Base-by-base conservation (phyloP, 306 rosid genomes). In the Bauhinia variegata region DNA sequence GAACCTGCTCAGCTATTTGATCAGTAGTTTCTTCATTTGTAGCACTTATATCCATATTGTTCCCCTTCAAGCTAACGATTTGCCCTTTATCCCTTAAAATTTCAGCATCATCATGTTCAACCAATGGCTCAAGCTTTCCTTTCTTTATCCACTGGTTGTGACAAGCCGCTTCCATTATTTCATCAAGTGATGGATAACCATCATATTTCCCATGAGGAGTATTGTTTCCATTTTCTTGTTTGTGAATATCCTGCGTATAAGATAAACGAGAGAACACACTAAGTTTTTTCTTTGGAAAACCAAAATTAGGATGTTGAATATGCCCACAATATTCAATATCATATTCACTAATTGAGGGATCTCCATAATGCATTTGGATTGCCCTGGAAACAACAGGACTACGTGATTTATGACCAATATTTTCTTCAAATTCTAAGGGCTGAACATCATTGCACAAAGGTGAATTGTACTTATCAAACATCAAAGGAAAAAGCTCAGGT, bases 261-360 rank as follows among this genome's bases (percentile, higher is more conserved):
- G 82, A 67, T 73, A 83, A 65, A 30, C 87, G 84, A 76, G 82
- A 79, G 65, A 83, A 83, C 36, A 83, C 87, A 31, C 80, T 79
- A 41, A 32, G 37, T 60, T 77, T 83, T 17, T 66, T 50, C 68
- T 64, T 65, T 9, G 67, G 17, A 69, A 60, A 54, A 50, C 70
- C 67, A 69, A 34, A 65, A 23, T 50, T 47, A 49, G 53, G 11
- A 42, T 46, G 59, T 59, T 59, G 81, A 60, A 50, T 70, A 51
- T 46, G 55, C 65, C 46, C 47, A 70, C 65, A 38, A 60, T 19
- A 68, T 73, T 80, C 73, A 48, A 17, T 49, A 54, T 76, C 83
- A 67, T 36, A 57, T 66, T n/a, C 75, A 63, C 34, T 65, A 56
- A 59, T 61, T 63, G 60, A 50, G n/a, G 46, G 18, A 49, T 70